Percentiles rank a stretch among this genome's conserved stretches.
These are phyloP conservation scores for Clavispora asparagi DNA, from an alignment of 805 yeast genomes.

Conservation along the genomic window DNA sequence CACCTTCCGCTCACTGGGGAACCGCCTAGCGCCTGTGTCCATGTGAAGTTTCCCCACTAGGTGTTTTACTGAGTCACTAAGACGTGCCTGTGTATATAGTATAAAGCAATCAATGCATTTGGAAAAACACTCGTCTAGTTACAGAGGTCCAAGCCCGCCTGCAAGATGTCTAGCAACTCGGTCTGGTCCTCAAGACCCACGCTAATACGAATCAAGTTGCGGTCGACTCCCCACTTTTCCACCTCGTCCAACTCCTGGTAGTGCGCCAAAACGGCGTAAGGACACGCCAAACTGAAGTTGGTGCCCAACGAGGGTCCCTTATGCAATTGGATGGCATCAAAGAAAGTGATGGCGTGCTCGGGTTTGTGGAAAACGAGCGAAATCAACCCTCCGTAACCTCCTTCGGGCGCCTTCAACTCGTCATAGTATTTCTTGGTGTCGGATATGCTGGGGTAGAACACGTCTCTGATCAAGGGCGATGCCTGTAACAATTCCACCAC, in stretches of 20 bases:
- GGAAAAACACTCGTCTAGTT: not conserved
- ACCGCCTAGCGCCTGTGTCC: constrained; percentile 47
- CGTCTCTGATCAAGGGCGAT: constrained; percentile 50
- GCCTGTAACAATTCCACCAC: constrained; percentile 50
- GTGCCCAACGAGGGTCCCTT: constrained; percentile 94
- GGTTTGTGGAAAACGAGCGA: constrained; percentile 66
- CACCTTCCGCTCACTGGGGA: constrained; percentile 43
- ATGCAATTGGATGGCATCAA: constrained; percentile 60
- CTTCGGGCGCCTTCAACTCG: constrained; percentile 54
- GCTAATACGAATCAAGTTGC: constrained; percentile 71
- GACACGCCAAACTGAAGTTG: constrained; percentile 83
- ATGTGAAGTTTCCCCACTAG: constrained; percentile 10
- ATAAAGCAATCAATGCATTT: not conserved
- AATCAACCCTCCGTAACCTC: constrained; percentile 87
- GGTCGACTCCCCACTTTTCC: constrained; percentile 77
- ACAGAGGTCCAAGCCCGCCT: constrained; percentile 12
- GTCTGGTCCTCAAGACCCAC: constrained; percentile 76
- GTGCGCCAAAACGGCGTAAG: constrained; percentile 84
- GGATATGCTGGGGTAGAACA: constrained; percentile 66
- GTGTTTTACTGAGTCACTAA: not conserved
- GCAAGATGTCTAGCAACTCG: constrained; percentile 34
- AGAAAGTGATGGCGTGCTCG: constrained; percentile 65
- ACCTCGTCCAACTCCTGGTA: constrained; percentile 76
- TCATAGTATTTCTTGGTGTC: constrained; percentile 65
- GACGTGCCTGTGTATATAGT: not conserved